Conservation (phyloP, 345 rosid species). For the Arabidopsis arenosa region DNA sequence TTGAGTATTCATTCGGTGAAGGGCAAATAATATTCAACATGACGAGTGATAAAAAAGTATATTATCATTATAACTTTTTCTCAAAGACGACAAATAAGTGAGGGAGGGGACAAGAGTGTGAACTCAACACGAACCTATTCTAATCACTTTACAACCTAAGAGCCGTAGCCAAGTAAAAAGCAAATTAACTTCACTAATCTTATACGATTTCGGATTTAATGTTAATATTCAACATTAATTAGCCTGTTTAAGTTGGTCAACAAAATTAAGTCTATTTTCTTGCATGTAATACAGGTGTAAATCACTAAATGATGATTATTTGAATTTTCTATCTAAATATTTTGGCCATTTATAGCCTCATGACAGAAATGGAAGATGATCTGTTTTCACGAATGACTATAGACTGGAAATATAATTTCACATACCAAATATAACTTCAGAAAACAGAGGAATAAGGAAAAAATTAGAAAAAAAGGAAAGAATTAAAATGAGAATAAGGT, state of each 20-base stretch:
- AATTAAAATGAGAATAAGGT: no score
- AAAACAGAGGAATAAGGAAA: background rate
- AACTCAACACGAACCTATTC: constrained; percentile 19
- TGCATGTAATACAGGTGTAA: constrained; percentile 38
- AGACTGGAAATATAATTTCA: constrained; percentile 3
- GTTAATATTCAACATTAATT: background rate
- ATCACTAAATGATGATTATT: constrained; percentile 21
- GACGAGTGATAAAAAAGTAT: background rate
- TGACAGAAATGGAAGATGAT: constrained; percentile 25
- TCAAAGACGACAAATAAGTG: constrained; percentile 11
- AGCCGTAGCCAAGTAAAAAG: constrained; percentile 4
- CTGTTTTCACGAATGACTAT: constrained; percentile 9
- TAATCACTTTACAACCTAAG: constrained; percentile 14
- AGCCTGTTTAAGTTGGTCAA: background rate
- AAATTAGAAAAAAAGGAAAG: background rate
- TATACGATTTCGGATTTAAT: background rate
- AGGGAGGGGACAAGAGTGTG: constrained; percentile 3
- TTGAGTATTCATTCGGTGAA: background rate
- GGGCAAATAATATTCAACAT: constrained; percentile 6
- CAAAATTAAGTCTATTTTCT: background rate
- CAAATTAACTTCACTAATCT: constrained; percentile 24
- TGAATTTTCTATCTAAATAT: constrained; percentile 24
- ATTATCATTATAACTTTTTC: background rate
- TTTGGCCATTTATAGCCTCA: constrained; percentile 29
- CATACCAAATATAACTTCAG: background rate